Conservation (phyloP, 768 basidiomycete species). For the Leucogyrophana mollusca region DNA sequence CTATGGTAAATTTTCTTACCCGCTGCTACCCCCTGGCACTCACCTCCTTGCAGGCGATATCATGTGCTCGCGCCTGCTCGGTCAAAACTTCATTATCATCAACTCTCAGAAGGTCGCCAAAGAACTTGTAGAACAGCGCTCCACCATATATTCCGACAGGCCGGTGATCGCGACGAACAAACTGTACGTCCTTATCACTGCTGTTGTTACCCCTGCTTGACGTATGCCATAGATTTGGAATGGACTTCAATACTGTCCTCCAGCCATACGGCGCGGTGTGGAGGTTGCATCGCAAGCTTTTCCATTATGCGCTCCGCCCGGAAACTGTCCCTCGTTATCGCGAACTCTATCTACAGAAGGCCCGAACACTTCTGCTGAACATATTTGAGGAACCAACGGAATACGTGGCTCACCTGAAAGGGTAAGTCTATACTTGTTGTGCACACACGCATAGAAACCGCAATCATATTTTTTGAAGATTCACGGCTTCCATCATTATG, state of each 20-base stretch:
- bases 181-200: constrained; percentile 10
- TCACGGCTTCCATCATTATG: constrained; percentile 24
- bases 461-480: constrained; percentile 16
- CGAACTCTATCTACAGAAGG: constrained; percentile 19
- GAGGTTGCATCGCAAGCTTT: constrained; percentile 28
- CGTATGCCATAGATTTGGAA: constrained; percentile 18
- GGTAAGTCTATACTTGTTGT: constrained; percentile 3
- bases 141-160: constrained; percentile 25
- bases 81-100: constrained; percentile 22
- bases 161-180: constrained; percentile 14
- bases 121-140: constrained; percentile 25
- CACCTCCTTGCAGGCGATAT: constrained; percentile 15
- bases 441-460: neutral
- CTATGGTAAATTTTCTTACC: constrained; percentile 22
- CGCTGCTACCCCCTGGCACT: neutral
- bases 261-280: constrained; percentile 29
- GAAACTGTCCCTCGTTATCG: constrained; percentile 18
- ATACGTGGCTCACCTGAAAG: constrained; percentile 23
- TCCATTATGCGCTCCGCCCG: constrained; percentile 24
- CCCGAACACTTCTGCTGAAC: constrained; percentile 16
- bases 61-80: constrained; percentile 18
- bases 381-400: constrained; percentile 19
- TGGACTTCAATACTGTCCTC: constrained; percentile 25
- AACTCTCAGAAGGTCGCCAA: constrained; percentile 28
- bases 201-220: neutral